These are phyloP conservation scores for Aphanomyces stellatus DNA, from an alignment of 352 stramenopile species.

Conservation along the genomic window DNA sequence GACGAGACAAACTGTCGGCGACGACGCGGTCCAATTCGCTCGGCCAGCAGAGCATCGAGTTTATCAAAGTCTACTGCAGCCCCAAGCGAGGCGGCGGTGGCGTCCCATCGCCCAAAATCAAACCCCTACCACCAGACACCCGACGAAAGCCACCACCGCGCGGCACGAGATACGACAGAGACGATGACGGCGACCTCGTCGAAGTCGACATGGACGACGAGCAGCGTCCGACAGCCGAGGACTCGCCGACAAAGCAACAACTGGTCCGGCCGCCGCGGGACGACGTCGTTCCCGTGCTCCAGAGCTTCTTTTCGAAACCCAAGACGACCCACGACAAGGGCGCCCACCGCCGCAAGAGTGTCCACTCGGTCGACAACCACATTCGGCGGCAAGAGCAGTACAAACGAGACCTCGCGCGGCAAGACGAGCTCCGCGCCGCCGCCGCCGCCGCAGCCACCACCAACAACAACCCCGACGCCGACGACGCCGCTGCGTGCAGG, in stretches of 20 bases:
- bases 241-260: neutral
- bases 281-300: conserved; percentile 10
- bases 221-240: neutral
- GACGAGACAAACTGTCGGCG: neutral
- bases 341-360: neutral
- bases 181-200: neutral
- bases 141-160: neutral
- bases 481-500: neutral
- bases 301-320: conserved; percentile 16
- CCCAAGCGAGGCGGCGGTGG: neutral
- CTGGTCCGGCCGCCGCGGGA: neutral
- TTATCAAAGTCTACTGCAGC: conserved; percentile 21
- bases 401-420: conserved; percentile 17
- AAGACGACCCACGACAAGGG: neutral
- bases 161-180: too few relatives aligned
- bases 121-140: neutral
- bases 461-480: neutral
- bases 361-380: conserved; percentile 6
- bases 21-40: neutral
- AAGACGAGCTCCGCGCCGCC: conserved; percentile 6
- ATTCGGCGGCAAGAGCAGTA: conserved; percentile 20
- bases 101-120: conserved; percentile 9
- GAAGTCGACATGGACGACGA: neutral
- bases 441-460: neutral
- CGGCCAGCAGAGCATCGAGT: conserved; percentile 6